These are phyloP conservation scores for Curvularia spicifera DNA, from an alignment of 2,329 filamentous ascomycete species.

Conservation along the genomic window DNA sequence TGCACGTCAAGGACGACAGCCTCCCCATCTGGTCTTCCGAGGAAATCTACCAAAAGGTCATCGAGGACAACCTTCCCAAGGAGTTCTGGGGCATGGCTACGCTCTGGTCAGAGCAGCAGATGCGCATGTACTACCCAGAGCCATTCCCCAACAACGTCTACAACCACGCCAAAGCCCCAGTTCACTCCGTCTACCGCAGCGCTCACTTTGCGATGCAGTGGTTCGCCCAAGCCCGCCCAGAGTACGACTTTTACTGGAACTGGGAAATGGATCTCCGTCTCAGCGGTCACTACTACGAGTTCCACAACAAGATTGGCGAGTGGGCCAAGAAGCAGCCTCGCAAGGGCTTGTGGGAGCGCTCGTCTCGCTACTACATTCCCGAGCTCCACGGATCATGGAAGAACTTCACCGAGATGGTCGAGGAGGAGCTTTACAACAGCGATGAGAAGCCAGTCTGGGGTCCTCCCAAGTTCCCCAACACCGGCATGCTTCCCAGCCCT, in stretches of 20 bases:
- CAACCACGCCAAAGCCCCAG: slow-evolving; percentile 67
- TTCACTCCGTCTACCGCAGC: slow-evolving; percentile 87
- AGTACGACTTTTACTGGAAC: slow-evolving; percentile 72
- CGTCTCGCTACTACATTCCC: slow-evolving; percentile 75
- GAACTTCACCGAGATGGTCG: slow-evolving; percentile 70
- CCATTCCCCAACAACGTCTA: slow-evolving; percentile 77
- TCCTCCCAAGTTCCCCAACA: slow-evolving; percentile 54
- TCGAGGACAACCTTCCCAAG: slow-evolving; percentile 72
- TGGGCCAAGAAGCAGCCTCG: slow-evolving; percentile 73
- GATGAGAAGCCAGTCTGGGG: slow-evolving; percentile 69
- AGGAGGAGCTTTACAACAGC: slow-evolving; percentile 61
- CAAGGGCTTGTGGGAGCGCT: slow-evolving; percentile 76
- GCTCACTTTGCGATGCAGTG: slow-evolving; percentile 60
- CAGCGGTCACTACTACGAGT: slow-evolving; percentile 82
- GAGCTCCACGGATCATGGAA: slow-evolving; percentile 70
- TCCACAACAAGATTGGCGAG: slow-evolving; percentile 69
- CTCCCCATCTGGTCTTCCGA: slow-evolving; percentile 81
- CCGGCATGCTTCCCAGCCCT: slow-evolving; percentile 63
- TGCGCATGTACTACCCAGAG: slow-evolving; percentile 87
- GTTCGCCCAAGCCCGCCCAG: slow-evolving; percentile 58
- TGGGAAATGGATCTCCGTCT: slow-evolving; percentile 89
- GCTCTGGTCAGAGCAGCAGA: slow-evolving; percentile 92
- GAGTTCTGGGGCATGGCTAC: slow-evolving; percentile 91
- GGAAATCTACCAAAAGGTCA: slow-evolving; percentile 69
- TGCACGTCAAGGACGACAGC: slow-evolving; percentile 80